A percentile compares a stretch with the other conserved stretches of the same genome.
These are phyloP conservation scores for Hymenoscyphus scutula DNA, from an alignment of 2,329 filamentous ascomycete species.

Conservation along the genomic window DNA sequence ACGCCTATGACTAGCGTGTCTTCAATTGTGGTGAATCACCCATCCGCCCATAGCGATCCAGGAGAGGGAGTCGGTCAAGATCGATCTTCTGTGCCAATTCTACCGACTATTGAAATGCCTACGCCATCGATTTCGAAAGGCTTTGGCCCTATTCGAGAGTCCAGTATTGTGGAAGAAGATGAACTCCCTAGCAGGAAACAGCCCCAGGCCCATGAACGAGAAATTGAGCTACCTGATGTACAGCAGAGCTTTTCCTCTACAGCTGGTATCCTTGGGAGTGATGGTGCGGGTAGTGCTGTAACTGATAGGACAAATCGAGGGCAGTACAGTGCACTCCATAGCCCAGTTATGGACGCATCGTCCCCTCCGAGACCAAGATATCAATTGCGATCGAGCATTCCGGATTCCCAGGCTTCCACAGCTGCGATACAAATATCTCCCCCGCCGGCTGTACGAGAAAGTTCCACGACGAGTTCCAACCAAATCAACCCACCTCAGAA, in stretches of 20 bases:
- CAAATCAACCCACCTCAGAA: neutral
- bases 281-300: neutral
- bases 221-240: neutral
- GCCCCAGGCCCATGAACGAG: neutral
- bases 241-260: slow-evolving; percentile 7
- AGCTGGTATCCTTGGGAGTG: slow-evolving; percentile 12
- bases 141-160: neutral
- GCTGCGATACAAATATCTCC: neutral
- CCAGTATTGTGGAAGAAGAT: neutral
- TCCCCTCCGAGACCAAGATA: slow-evolving; percentile 3
- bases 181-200: neutral
- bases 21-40: slow-evolving; percentile 26
- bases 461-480: neutral
- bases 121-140: neutral
- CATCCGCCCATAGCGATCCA: slow-evolving; percentile 11
- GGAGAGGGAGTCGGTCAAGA: neutral
- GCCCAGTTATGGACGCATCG: neutral
- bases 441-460: neutral
- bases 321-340: neutral
- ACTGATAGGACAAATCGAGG: neutral
- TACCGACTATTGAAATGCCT: neutral
- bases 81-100: slow-evolving; percentile 4
- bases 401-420: slow-evolving; percentile 8
- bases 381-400: slow-evolving; percentile 11
- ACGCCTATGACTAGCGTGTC: slow-evolving; percentile 30